These are phyloP conservation scores for Trichoderma gracile DNA, from an alignment of 2,329 filamentous ascomycete genomes.

Conservation along the genomic window DNA sequence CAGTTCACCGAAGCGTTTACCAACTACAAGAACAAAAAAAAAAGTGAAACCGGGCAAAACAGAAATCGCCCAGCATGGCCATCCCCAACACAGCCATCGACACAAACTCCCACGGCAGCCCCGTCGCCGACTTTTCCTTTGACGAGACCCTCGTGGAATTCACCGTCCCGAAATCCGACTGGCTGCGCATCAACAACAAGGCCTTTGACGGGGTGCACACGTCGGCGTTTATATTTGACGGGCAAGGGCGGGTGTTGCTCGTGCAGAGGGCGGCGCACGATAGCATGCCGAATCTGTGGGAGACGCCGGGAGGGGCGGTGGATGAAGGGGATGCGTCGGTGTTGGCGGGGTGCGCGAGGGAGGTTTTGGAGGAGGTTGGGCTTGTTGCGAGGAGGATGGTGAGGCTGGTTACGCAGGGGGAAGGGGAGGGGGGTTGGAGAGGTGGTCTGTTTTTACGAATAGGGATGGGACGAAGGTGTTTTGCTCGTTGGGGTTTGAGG, in stretches of 20 bases:
- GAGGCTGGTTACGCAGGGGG: slow-evolving; percentile 36
- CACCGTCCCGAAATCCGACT: slow-evolving; percentile 12
- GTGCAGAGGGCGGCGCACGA: slow-evolving; percentile 49
- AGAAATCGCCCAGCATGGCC: background rate
- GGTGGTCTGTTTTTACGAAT: slow-evolving; percentile 39
- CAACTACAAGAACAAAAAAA: background rate
- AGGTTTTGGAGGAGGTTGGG: slow-evolving; percentile 52
- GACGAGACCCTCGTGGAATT: slow-evolving; percentile 24
- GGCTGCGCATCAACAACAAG: slow-evolving; percentile 22
- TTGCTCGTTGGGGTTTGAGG: slow-evolving; percentile 42
- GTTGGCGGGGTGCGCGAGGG: slow-evolving; percentile 47
- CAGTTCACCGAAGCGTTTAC: background rate
- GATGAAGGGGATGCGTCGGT: slow-evolving; percentile 46
- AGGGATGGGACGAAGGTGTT: slow-evolving; percentile 36
- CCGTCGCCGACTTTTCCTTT: slow-evolving; percentile 10
- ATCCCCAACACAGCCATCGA: background rate
- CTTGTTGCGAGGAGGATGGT: slow-evolving; percentile 38
- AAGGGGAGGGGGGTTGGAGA: slow-evolving; percentile 24
- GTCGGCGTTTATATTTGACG: slow-evolving; percentile 41
- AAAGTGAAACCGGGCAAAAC: background rate
- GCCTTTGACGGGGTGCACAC: slow-evolving; percentile 38
- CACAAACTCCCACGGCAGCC: slow-evolving; percentile 5
- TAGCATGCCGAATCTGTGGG: slow-evolving; percentile 50
- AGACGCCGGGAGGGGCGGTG: slow-evolving; percentile 51
- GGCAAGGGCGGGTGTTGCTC: slow-evolving; percentile 43